Evolutionary conservation across 768 basidiomycete species (phyloP).

Genomic region (Mycena albidolilacea): DNA sequence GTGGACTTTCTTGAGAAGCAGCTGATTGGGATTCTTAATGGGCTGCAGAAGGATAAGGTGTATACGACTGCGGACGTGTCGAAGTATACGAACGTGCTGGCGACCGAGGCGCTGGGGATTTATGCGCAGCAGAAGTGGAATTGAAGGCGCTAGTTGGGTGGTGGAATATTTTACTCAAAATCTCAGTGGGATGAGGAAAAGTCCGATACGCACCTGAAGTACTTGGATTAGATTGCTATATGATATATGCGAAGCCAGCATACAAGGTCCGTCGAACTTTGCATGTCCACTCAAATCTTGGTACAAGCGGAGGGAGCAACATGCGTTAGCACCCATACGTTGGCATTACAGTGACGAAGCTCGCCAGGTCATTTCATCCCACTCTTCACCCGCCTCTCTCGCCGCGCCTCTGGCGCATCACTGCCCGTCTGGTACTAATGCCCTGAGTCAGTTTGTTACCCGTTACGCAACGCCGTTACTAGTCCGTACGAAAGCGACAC

Average conservation of each 20-base stretch:
- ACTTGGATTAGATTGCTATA: too few relatives aligned
- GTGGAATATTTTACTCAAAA: background rate
- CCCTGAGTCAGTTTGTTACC: background rate
- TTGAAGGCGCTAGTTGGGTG: conserved; percentile 34
- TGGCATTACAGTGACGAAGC: background rate
- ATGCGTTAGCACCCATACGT: background rate
- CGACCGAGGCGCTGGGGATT: conserved; percentile 68
- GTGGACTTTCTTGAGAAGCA: conserved; percentile 74
- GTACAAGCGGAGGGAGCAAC: background rate
- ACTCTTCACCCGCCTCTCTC: background rate
- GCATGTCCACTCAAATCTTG: background rate
- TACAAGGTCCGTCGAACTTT: background rate
- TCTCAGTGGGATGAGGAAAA: background rate
- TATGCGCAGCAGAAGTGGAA: conserved; percentile 69
- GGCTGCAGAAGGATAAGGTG: conserved; percentile 61
- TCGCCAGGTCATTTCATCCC: conserved; percentile 6
- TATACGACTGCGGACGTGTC: conserved; percentile 68
- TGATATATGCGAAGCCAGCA: background rate
- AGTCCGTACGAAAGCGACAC: background rate
- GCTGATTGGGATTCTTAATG: conserved; percentile 70
- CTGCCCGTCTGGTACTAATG: background rate
- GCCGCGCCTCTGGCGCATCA: background rate
- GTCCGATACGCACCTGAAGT: background rate
- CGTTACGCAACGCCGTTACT: background rate
- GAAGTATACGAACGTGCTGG: conserved; percentile 65